Percentiles rank a stretch among this genome's conserved stretches.
Evolutionary conservation across 768 basidiomycete genomes (phyloP).

Genomic region (Chalciporus chontae): DNA sequence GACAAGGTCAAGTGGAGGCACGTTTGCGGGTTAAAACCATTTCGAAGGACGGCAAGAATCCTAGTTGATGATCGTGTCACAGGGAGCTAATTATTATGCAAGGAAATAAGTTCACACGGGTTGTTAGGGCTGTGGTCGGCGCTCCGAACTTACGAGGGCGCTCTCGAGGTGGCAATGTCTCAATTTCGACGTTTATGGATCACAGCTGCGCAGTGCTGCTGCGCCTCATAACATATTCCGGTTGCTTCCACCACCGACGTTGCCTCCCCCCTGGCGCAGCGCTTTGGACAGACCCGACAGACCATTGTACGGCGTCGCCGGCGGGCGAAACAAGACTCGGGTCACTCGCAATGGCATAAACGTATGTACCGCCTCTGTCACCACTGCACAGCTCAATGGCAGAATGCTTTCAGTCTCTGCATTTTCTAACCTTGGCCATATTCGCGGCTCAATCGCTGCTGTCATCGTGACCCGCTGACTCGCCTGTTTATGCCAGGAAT

Average conservation of each 20-base stretch:
- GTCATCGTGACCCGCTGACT: not conserved
- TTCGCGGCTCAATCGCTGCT: not conserved
- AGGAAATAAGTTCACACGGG: constrained; percentile 7
- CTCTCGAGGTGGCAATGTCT: not conserved
- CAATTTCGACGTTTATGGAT: not conserved
- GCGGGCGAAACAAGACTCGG: not conserved
- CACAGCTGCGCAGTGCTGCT: not conserved
- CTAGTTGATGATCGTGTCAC: too few species aligned
- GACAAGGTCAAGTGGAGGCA: too few species aligned
- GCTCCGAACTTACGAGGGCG: not conserved
- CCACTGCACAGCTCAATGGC: too few species aligned
- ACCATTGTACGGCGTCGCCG: not conserved
- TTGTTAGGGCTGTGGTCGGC: too few species aligned
- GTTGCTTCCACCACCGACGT: not conserved
- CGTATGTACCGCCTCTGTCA: not conserved
- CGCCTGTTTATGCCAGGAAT: not conserved
- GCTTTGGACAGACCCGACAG: not conserved
- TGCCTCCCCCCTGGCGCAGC: not conserved
- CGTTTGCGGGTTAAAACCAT: too few species aligned
- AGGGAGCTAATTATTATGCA: too few species aligned
- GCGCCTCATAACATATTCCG: constrained; percentile 4
- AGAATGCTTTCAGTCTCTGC: not conserved
- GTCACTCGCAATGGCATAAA: not conserved
- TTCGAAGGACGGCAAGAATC: too few species aligned
- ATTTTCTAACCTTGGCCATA: not conserved